Conservation (phyloP, 805 yeast species). For the Wickerhamiella sorbophila region DNA sequence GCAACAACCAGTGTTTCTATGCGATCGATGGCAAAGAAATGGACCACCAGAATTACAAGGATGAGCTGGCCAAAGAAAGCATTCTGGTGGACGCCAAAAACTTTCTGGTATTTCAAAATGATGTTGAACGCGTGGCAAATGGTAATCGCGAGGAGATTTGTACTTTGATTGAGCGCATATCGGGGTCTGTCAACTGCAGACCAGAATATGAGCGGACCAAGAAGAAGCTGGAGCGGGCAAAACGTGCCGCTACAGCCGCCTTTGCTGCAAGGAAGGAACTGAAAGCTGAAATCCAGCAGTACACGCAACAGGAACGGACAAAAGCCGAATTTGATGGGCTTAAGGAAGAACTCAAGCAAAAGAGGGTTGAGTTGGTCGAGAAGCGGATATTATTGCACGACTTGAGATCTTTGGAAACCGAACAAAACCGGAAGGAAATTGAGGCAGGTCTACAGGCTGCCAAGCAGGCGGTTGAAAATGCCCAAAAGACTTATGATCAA, state of each 20-base stretch:
- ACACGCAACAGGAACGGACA: constrained; percentile 60
- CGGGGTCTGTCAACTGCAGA: constrained; percentile 58
- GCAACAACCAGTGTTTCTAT: constrained; percentile 2
- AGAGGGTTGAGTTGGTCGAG: neutral
- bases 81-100: constrained; percentile 80
- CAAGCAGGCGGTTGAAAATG: constrained; percentile 3
- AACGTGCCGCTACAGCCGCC: constrained; percentile 45
- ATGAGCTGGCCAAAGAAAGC: constrained; percentile 57
- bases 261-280: constrained; percentile 55
- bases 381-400: constrained; percentile 4
- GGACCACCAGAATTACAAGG: constrained; percentile 36
- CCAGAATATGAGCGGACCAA: constrained; percentile 51
- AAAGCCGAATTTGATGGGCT: constrained; percentile 30
- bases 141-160: constrained; percentile 70
- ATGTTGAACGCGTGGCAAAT: constrained; percentile 83
- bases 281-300: constrained; percentile 61
- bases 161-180: constrained; percentile 59
- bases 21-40: constrained; percentile 9
- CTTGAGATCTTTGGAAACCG: neutral
- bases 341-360: constrained; percentile 1
- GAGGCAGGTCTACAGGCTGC: neutral
- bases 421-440: neutral
- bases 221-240: constrained; percentile 43
- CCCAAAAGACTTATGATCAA: constrained; percentile 2
- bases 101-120: constrained; percentile 92